Evolutionary conservation across 148 eudicot genomes (phyloP).

Genomic region (Chenopodium album): DNA sequence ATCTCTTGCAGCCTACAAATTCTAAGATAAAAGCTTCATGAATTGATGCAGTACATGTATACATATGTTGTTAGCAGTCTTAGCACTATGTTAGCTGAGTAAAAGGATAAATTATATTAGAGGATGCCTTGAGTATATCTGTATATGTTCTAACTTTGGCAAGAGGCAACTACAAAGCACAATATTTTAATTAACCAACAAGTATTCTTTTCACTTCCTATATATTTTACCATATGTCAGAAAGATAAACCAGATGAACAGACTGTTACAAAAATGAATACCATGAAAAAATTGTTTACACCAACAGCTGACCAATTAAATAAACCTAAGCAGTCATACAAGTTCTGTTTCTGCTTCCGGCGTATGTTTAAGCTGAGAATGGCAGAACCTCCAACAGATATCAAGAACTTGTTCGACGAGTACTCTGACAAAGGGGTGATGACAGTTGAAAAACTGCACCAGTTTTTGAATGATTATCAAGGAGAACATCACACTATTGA

Average conservation of each 20-base stretch:
- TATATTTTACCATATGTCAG: background rate
- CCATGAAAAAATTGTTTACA: slow-evolving; percentile 2
- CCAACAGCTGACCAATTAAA: slow-evolving; percentile 4
- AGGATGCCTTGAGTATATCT: slow-evolving; percentile 6
- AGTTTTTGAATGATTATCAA: slow-evolving; percentile 43
- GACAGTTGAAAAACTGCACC: slow-evolving; percentile 37
- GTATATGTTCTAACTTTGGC: slow-evolving; percentile 26
- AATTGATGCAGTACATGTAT: background rate
- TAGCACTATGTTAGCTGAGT: background rate
- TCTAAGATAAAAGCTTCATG: background rate
- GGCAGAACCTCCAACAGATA: slow-evolving; percentile 47
- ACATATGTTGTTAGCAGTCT: background rate
- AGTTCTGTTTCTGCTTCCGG: slow-evolving; percentile 44
- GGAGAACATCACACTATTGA: slow-evolving; percentile 38
- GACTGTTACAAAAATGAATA: slow-evolving; percentile 9
- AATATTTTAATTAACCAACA: slow-evolving; percentile 9
- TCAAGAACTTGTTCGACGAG: slow-evolving; percentile 30
- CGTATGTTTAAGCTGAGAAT: slow-evolving; percentile 42
- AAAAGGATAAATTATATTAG: no score
- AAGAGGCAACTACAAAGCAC: slow-evolving; percentile 29
- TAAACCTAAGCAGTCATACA: slow-evolving; percentile 39
- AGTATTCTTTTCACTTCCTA: slow-evolving; percentile 5
- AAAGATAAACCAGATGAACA: background rate
- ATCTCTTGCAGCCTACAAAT: background rate
- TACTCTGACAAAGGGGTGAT: slow-evolving; percentile 53